Base-by-base conservation (phyloP, 306 rosid species). In the Quercus suber region DNA sequence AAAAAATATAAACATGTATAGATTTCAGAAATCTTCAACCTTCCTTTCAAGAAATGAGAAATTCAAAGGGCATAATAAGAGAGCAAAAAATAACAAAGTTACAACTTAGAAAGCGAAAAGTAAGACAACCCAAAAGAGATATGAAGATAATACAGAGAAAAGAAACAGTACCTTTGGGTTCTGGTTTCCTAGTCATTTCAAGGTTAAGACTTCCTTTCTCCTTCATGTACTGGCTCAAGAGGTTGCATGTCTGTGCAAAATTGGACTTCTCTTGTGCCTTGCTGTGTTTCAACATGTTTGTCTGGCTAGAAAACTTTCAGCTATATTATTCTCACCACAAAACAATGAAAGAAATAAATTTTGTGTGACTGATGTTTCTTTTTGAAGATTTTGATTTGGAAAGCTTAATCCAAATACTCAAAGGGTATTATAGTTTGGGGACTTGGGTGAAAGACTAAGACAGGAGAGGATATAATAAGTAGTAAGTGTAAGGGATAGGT, bases 181-280 rank as follows among this genome's bases (percentile, higher is more conserved):
- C 92, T 31, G 53, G 55, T 79, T 90, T 88, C 21, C 52, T 80
- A 52, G 69, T 33, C 11, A 83, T 60, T 35, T 82, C 86, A 74
- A 60, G 74, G 71, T 61, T 15, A 49, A 87, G 81, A 77, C 55
- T 76, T 37, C 96, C 86, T 80, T 87, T 91, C 82, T 92, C 97
- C 90, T 89, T 94, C 97, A 94, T 75, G 73, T 82, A 85, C 70
- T 86, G 90, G 81, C 95, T 89, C 78, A 94, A 45, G 6, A 91
- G 86, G 71, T 78, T 88, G 75, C 97, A 92, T 23, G 92, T 88
- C 88, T 90, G 95, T 3, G 97, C 79, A 67, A 94, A 92, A 75
- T 82, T 89, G 53, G 89, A 80, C 79, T 81, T 94, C 80, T 94
- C 95, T 79, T 81, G 76, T 3, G 80, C 81, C 89, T 81, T 84